phyloP scores from a whole-genome alignment of 306 rosid species.

The Cicer cuneatum region DNA sequence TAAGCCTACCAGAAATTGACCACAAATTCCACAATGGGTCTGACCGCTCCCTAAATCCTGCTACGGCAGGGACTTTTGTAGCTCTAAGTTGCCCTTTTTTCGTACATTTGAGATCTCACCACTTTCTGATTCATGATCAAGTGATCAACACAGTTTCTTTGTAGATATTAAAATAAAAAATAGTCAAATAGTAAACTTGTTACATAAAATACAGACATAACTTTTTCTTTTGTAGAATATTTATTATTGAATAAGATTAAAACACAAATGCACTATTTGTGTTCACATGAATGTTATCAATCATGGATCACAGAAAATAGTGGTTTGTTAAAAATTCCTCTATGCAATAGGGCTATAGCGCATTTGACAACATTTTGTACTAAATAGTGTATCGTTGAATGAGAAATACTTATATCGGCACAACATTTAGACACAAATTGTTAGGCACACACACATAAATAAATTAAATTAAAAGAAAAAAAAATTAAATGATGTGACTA shows the following conservation, averaged over 20 bases:
- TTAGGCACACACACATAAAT: no score
- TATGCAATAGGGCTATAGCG: no score
- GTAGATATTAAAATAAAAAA: not conserved
- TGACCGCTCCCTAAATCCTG: not conserved
- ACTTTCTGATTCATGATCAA: not conserved
- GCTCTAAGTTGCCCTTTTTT: not conserved
- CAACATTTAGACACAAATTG: no score
- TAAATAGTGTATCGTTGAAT: no score
- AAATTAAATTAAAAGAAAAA: no score
- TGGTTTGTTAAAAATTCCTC: no score
- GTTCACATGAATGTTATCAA: not conserved
- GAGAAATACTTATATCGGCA: no score
- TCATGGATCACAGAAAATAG: no score
- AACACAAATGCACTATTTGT: not conserved
- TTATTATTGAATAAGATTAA: not conserved
- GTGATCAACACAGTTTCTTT: not conserved
- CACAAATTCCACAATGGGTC: not conserved
- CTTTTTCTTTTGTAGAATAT: not conserved
- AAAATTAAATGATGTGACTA: no score
- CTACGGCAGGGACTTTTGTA: not conserved
- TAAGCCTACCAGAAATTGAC: not conserved
- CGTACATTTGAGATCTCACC: not conserved
- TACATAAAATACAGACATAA: not conserved
- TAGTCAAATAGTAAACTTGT: not conserved
- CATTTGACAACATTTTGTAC: no score